phyloP scores from a whole-genome alignment of 768 basidiomycete species.

The Coprinopsis marcescibilis region DNA sequence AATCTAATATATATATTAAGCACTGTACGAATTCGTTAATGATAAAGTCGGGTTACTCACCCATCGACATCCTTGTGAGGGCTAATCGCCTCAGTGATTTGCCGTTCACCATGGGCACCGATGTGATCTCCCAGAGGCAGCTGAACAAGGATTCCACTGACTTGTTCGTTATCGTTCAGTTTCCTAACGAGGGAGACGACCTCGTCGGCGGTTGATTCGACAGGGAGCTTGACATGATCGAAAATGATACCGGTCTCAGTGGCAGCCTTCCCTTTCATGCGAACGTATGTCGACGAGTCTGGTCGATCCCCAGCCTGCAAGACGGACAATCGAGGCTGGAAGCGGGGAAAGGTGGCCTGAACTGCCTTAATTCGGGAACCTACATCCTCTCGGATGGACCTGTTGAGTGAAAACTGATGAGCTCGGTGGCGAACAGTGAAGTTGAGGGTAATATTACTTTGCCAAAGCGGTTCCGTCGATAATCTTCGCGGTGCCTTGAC shows the following conservation, averaged over 20 bases:
- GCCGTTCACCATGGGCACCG: conserved; percentile 74
- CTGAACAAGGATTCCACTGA: conserved; percentile 93
- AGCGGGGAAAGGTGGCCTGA: conserved; percentile 72
- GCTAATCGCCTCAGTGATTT: conserved; percentile 90
- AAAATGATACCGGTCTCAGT: conserved; percentile 89
- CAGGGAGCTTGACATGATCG: conserved; percentile 72
- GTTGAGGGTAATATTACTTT: conserved; percentile 66
- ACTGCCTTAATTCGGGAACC: conserved; percentile 60
- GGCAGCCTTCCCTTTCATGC: conserved; percentile 96
- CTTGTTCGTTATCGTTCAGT: conserved; percentile 74
- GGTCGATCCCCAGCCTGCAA: conserved; percentile 91
- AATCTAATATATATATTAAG: conserved; percentile 49
- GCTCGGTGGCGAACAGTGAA: no score
- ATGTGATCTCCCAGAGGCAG: conserved; percentile 87
- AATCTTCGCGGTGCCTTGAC: conserved; percentile 34
- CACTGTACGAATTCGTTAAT: background rate
- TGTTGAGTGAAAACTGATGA: conserved; percentile 25
- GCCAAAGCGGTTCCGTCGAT: conserved; percentile 85
- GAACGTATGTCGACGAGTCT: conserved; percentile 88
- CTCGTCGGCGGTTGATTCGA: conserved; percentile 63
- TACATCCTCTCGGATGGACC: conserved; percentile 76
- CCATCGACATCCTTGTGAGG: conserved; percentile 97
- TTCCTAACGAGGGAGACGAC: conserved; percentile 72
- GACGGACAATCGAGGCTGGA: conserved; percentile 86
- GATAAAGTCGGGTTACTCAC: conserved; percentile 35